phyloP scores from a whole-genome alignment of 2,329 filamentous ascomycete species.

The Ceratocystis alfenasii region DNA sequence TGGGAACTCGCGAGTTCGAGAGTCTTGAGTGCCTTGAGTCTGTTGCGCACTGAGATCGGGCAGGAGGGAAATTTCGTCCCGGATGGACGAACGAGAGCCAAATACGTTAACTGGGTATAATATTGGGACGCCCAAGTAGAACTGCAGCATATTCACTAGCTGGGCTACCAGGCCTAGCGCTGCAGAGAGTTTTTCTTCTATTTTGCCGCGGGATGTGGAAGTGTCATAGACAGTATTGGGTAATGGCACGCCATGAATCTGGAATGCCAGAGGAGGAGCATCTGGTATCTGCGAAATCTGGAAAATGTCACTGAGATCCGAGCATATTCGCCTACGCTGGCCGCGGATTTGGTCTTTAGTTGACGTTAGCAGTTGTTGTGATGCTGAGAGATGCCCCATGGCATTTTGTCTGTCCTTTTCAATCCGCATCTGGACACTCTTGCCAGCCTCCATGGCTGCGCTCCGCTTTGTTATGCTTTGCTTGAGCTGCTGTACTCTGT shows the following conservation, averaged over 20 bases:
- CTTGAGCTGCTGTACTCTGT: slow-evolving; percentile 54
- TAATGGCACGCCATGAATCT: slow-evolving; percentile 64
- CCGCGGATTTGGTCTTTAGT: slow-evolving; percentile 59
- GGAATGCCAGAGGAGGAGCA: slow-evolving; percentile 60
- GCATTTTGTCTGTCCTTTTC: slow-evolving; percentile 51
- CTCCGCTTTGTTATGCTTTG: slow-evolving; percentile 53
- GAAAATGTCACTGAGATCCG: slow-evolving; percentile 69
- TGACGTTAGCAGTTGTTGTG: slow-evolving; percentile 42
- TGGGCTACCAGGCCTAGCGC: slow-evolving; percentile 71
- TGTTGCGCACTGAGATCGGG: slow-evolving; percentile 31
- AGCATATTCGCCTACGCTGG: slow-evolving; percentile 79
- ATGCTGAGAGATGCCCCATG: slow-evolving; percentile 45
- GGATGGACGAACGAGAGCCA: slow-evolving; percentile 62
- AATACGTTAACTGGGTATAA: slow-evolving; percentile 67
- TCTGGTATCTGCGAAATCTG: slow-evolving; percentile 55
- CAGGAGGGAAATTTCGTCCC: slow-evolving; percentile 58
- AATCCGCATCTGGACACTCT: slow-evolving; percentile 45
- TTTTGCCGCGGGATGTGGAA: slow-evolving; percentile 33
- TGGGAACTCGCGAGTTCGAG: slow-evolving; percentile 59
- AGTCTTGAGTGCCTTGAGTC: slow-evolving; percentile 20
- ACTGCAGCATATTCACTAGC: slow-evolving; percentile 62
- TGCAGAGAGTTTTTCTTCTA: slow-evolving; percentile 64
- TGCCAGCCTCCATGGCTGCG: slow-evolving; percentile 54
- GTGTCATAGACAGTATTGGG: slow-evolving; percentile 68
- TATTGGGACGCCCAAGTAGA: slow-evolving; percentile 65